These are phyloP conservation scores for Phialemoniopsis sp. DNA, from an alignment of 2,329 filamentous ascomycete genomes.

Conservation along the genomic window DNA sequence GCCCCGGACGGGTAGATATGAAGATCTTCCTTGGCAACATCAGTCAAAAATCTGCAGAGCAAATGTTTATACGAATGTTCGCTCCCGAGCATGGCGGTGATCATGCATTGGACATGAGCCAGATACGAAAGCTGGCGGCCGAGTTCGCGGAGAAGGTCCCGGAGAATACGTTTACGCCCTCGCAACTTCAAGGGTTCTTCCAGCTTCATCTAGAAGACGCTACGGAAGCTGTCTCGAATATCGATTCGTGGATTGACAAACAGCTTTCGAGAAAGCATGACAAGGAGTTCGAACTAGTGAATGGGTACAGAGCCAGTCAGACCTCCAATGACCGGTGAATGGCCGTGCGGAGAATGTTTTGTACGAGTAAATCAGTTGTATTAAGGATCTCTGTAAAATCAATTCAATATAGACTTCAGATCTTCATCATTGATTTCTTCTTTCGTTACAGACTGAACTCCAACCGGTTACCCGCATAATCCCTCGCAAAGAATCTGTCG, in stretches of 20 bases:
- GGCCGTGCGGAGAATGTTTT: too few species aligned
- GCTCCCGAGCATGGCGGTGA: constrained; percentile 12
- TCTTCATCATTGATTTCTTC: too few species aligned
- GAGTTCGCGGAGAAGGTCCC: constrained; percentile 23
- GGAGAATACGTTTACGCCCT: constrained; percentile 26
- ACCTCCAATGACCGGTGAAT: too few species aligned
- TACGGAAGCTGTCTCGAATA: constrained; percentile 17
- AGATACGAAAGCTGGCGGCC: constrained; percentile 12
- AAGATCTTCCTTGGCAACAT: constrained; percentile 48
- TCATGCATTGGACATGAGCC: neutral
- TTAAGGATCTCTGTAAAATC: too few species aligned
- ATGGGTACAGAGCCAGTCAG: too few species aligned
- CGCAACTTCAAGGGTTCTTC: constrained; percentile 28
- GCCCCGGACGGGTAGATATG: constrained; percentile 60
- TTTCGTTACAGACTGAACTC: constrained; percentile 41
- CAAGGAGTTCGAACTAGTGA: too few species aligned
- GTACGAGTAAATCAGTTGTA: too few species aligned
- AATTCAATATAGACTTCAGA: too few species aligned
- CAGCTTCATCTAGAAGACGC: constrained; percentile 25
- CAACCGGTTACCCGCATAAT: constrained; percentile 49
- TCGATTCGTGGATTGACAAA: too few species aligned
- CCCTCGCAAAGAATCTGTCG: constrained; percentile 56
- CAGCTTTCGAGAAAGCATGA: too few species aligned
- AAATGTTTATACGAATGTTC: constrained; percentile 31
- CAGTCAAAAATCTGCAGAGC: constrained; percentile 22